Evolutionary conservation across 495 filamentous ascomycete species (phyloP), one percentile per base, ranked within the genome.

Genomic region (Terfezia claveryi): DNA sequence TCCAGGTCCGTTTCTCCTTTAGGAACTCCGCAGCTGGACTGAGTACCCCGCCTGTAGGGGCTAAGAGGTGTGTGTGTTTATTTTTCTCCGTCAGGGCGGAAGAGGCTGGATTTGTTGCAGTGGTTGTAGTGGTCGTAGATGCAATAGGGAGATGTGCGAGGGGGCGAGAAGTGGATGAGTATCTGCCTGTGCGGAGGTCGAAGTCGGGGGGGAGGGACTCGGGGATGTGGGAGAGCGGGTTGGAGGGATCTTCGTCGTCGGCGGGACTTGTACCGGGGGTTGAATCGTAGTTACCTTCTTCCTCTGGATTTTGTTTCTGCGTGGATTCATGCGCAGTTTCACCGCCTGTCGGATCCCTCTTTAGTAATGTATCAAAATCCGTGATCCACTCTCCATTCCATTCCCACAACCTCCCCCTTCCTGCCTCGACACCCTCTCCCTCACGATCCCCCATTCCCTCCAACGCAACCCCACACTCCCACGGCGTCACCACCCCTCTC

Each of bases 11-110:
- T 61, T 87, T 82, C 10, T 80, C 82, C 46, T 79, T 75, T 56
- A 98, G 66, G 62, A 77, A 95, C 68, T 94, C 83, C 5, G 92
- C 91, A 1, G 83, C 91, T 4, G 92, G 92, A 23, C 88, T 94
- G 16, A 81, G 70, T 0, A 85, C 75, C 8, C 83, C 82, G 44
- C 87, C 87, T 41, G 93, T 74, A 38, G 75, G 76, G 2, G 83
- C 81, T 41, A 98, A 56, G 41, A 55, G 59, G 46, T 60, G 54
- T 38, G 20, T 37, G 27, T 23, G 51, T 16, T 38, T 58, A 2
- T 58, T 53, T 32, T 57, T 62, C 38, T 62, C 64, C 10, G 63
- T 64, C 8, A 73, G 12, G 0, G 68, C 62, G 3, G 66, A 64
- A 32, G 63, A 68, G 7, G 56, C 23, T 37, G 32, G 16, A 10